Evolutionary conservation across 306 rosid species (phyloP), one percentile per base, ranked within the genome.

Genomic region (Malus fusca): DNA sequence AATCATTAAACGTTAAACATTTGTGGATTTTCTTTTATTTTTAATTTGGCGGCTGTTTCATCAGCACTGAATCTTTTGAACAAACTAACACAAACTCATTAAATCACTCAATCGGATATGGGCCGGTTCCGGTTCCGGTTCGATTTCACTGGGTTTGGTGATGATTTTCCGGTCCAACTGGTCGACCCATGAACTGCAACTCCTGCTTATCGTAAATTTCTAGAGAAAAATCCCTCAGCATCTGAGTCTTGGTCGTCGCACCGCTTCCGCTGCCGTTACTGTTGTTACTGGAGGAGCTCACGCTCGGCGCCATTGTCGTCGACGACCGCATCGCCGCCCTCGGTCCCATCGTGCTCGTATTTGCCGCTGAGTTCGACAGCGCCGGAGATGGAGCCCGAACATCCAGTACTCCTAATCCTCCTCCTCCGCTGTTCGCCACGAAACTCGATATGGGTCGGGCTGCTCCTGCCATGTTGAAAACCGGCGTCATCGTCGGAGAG

Each of bases 221-320:
- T 68, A 85, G 42, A 1, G 81, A 82, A 72, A 82, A 85, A 75
- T 85, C 89, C 63, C 85, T 70, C 8, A 85, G 79, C 87, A 35
- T 74, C 76, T 82, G 89, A 43, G 87, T 68, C 65, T 79, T 85
- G 12, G 40, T 25, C 0, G 26, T 44, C 5, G 64, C 76, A 4
- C 68, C 75, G 21, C 60, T 31, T 0, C 53, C 58, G 7, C 70
- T 42, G 31, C 71, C 63, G 62, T 22, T 67, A n/a, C 53, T 67
- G 71, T 40, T 67, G 53, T 67, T 42, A 55, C 79, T 58, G 0
- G 48, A 33, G 42, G 88, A 85, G 74, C 89, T 76, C 37, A 83
- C 80, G 53, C 88, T 83, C 3, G 90, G 87, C 22, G 85, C 93
- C 91, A 90, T 85, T 15, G 77, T 88, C 55, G 92, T 84, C 9